Evolutionary conservation across 2,329 filamentous ascomycete genomes (phyloP).

Genomic region (Eutypa lata): DNA sequence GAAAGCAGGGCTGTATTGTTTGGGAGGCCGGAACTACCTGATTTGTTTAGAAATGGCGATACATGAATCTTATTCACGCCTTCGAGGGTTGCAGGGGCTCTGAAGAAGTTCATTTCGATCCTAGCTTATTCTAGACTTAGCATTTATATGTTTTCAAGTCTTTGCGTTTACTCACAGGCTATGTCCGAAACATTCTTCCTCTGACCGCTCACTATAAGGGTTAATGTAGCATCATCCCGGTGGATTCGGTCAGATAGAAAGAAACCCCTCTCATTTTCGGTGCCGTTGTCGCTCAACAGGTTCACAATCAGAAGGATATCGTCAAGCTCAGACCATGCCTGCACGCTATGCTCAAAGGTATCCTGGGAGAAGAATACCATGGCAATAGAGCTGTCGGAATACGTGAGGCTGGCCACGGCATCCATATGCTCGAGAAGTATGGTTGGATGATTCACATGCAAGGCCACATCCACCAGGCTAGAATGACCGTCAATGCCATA

Average conservation of each 20-base stretch:
- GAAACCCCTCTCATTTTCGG: constrained; percentile 36
- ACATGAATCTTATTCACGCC: constrained; percentile 24
- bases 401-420: constrained; percentile 26
- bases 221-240: constrained; percentile 22
- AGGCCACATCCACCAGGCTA: constrained; percentile 13
- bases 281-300: constrained; percentile 38
- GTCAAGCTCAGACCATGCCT: constrained; percentile 19
- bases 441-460: constrained; percentile 17
- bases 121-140: constrained; percentile 9
- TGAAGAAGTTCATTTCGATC: constrained; percentile 14
- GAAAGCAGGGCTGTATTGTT: constrained; percentile 28
- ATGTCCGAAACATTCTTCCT: constrained; percentile 31
- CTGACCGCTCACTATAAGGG: constrained; percentile 28
- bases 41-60: constrained; percentile 7
- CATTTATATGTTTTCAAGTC: background rate
- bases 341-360: constrained; percentile 8
- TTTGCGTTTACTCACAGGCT: constrained; percentile 27
- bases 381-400: constrained; percentile 21
- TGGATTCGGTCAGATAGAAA: constrained; percentile 30
- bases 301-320: constrained; percentile 39
- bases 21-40: constrained; percentile 8
- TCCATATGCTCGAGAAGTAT: constrained; percentile 31
- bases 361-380: constrained; percentile 25
- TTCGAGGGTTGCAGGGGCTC: background rate
- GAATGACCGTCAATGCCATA: constrained; percentile 2